Conservation (phyloP, 192 early-diverging fungal genomes). For the Lunasporangiospora selenospora region DNA sequence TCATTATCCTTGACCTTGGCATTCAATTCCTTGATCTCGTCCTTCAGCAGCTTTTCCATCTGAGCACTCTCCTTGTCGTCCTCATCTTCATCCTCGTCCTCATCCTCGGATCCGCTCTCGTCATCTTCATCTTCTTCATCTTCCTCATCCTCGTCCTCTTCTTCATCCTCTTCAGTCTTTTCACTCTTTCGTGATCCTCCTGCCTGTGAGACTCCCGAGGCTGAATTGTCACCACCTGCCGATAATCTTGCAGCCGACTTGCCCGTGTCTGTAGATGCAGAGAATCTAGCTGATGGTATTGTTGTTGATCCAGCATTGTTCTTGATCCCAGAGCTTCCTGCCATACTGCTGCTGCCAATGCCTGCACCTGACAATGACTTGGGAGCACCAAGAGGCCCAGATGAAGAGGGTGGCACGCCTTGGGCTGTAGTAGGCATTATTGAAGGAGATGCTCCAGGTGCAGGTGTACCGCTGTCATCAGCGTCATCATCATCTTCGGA, state of each 20-base stretch:
- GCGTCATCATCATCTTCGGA: conserved; percentile 42
- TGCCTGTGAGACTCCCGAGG: too few species aligned
- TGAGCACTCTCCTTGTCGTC: conserved; percentile 59
- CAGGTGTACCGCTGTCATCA: background rate
- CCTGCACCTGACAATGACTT: too few species aligned
- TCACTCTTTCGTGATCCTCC: too few species aligned
- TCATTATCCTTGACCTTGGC: conserved; percentile 60
- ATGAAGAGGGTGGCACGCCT: background rate
- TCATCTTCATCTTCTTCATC: conserved; percentile 59
- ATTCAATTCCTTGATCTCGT: conserved; percentile 73
- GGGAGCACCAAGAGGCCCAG: too few species aligned
- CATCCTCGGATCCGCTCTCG: conserved; percentile 59
- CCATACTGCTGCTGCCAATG: background rate
- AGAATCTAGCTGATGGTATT: too few species aligned
- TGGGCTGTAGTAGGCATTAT: background rate
- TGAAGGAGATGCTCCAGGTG: background rate
- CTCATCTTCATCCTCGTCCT: conserved; percentile 58
- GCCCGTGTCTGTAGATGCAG: background rate
- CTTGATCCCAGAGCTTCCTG: background rate
- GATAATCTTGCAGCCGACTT: background rate
- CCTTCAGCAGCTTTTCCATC: conserved; percentile 55
- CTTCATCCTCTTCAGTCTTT: conserved; percentile 30
- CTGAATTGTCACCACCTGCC: too few species aligned
- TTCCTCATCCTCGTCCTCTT: conserved; percentile 50
- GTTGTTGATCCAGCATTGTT: background rate